Base-by-base conservation (phyloP, 2,329 filamentous ascomycete genomes). In the Cercospora beticola region DNA sequence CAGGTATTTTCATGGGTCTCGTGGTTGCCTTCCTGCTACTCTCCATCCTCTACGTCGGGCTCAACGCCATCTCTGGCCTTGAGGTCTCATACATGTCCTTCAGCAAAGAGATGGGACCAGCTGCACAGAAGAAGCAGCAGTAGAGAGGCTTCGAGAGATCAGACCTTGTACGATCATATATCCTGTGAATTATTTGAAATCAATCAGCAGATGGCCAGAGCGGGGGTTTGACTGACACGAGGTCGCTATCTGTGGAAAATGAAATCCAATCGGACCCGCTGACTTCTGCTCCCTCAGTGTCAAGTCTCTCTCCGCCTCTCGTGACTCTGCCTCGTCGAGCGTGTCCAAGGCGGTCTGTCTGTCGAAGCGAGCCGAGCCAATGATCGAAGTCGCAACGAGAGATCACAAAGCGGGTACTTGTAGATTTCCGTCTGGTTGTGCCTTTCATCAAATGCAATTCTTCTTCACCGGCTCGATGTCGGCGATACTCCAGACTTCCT, bases 71-170 rank as follows among this genome's bases (percentile, higher is more conserved):
- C 12, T 84, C 87, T 6, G 94, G 92, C 73, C 85, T 99, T 18
- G 86, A 97, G 79, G 92, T 98, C 31, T 92, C 92, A 0, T 98
- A 98, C 79, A 93, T 92, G 71, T 93, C 95, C 1, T 99, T 98
- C 78, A 94, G 96, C 79, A 97, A 97, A 85, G 94, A 97, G 75
- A 97, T 93, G 85, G 92, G 93, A 0, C 92, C 93, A n/a, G 85
- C 89, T 43, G 91, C 91, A 33, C 92, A 96, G 81, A 97, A 94
- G 88, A 97, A 88, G 79, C 81, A 93, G 83, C 86, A 90, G 81
- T 86, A 85, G 61, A 43, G 12, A 8, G 2, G 46, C 4, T 4
- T 9, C 9, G 33, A 26, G 8, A 16, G 14, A 21, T 21, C 30
- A 28, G 8, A 64, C 5, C 26, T 7, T 57, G 46, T 64, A 58